Evolutionary conservation across 2,329 filamentous ascomycete species (phyloP).

Genomic region (Drechslerella stenobrocha): DNA sequence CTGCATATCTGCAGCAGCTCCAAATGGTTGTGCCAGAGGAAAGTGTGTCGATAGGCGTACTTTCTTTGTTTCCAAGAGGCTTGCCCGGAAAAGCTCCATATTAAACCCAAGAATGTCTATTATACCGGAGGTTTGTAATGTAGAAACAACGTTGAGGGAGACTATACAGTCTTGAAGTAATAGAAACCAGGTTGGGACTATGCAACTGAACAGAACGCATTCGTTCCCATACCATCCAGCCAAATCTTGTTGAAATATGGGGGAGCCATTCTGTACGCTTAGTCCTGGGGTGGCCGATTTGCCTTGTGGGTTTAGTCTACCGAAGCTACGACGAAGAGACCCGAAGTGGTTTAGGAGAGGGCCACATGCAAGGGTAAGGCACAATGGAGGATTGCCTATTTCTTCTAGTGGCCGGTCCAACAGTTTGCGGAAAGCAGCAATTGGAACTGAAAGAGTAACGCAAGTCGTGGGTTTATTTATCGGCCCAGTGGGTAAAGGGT

Average conservation of each 20-base stretch:
- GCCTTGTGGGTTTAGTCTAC: neutral
- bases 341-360: slow-evolving; percentile 19
- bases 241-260: slow-evolving; percentile 42
- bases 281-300: neutral
- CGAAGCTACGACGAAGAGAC: slow-evolving; percentile 39
- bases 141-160: slow-evolving; percentile 13
- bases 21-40: neutral
- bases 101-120: neutral
- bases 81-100: slow-evolving; percentile 8
- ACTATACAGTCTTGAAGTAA: slow-evolving; percentile 12
- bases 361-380: slow-evolving; percentile 18
- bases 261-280: slow-evolving; percentile 17
- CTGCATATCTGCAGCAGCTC: no score
- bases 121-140: neutral
- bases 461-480: slow-evolving; percentile 8
- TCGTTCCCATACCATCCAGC: slow-evolving; percentile 46
- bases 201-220: slow-evolving; percentile 47
- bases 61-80: neutral
- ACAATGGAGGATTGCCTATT: slow-evolving; percentile 43
- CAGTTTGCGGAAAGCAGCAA: slow-evolving; percentile 20
- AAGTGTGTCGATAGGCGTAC: slow-evolving; percentile 21
- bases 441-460: slow-evolving; percentile 20
- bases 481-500: neutral
- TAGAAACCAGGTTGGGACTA: slow-evolving; percentile 49
- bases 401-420: slow-evolving; percentile 7